These are phyloP conservation scores for Neobulgaria alba DNA, from an alignment of 2,329 filamentous ascomycete genomes.

Conservation along the genomic window DNA sequence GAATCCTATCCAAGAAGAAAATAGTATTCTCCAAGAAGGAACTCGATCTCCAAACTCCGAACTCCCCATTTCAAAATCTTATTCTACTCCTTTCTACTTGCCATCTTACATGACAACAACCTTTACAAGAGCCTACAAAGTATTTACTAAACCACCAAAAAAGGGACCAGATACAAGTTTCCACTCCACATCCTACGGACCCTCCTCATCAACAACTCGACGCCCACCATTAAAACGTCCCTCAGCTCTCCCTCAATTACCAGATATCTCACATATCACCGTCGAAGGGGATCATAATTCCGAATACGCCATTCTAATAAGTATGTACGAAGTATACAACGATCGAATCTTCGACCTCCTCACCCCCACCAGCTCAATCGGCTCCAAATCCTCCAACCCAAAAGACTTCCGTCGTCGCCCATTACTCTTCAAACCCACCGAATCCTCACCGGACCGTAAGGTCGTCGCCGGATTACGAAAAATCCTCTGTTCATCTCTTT, in stretches of 20 bases:
- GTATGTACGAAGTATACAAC: constrained; percentile 99
- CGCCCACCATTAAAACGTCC: constrained; percentile 57
- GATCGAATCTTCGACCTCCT: constrained; percentile 94
- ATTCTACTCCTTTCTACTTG: constrained; percentile 12
- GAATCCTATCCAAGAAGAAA: too few species aligned
- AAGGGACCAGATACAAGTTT: constrained; percentile 38
- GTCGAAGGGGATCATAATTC: constrained; percentile 58
- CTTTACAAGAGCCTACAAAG: constrained; percentile 24
- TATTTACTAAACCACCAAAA: constrained; percentile 29
- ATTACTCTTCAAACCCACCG: constrained; percentile 85
- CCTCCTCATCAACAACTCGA: constrained; percentile 49
- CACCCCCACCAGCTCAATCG: constrained; percentile 50
- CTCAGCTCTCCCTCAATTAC: constrained; percentile 62
- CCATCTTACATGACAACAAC: constrained; percentile 28
- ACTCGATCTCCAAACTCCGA: not conserved
- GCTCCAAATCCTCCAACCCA: constrained; percentile 35
- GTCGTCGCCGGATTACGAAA: constrained; percentile 88
- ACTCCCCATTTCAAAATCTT: not conserved
- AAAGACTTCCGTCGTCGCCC: constrained; percentile 70
- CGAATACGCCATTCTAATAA: constrained; percentile 82
- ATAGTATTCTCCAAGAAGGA: not conserved
- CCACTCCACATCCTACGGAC: constrained; percentile 31
- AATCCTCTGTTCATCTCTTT: constrained; percentile 72
- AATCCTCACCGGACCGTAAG: constrained; percentile 82
- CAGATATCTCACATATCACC: constrained; percentile 63